Base-by-base conservation (phyloP, 2,329 filamentous ascomycete species). In the Periconia sp. region DNA sequence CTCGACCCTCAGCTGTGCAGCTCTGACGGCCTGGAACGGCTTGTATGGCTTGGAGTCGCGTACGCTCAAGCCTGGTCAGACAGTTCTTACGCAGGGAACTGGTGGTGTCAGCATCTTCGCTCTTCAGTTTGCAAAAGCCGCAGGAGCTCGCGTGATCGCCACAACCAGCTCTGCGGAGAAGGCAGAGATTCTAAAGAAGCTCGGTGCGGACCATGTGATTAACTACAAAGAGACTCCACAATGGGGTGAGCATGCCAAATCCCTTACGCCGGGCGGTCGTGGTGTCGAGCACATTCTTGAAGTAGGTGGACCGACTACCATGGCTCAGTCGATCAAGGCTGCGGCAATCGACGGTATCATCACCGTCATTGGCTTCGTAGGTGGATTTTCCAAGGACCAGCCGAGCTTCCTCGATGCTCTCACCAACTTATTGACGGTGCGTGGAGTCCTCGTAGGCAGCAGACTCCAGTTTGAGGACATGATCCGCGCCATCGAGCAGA, bases 101-200 rank as follows among this genome's bases (percentile, higher is more conserved):
- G 85, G 86, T 15, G 85, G 85, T 44, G 85, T 88, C 6, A 81
- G 78, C 49, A 76, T 87, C 46, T 86, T 86, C 45, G 85, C 78
- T 3, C 65, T 87, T n/a, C 85, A 73, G 48, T 77, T 78, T 46
- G 76, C 75, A 21, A 75, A 76, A 43, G 78, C 79, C 0, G 74
- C 74, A 0, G 81, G 80, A 19, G 81, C 80, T 0, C 73, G 63
- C 5, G 79, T 84, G 36, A 81, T 84, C 40, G 78, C 81, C 0
- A 84, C 81, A 0, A 84, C 80, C 0, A 80, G 77, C 1, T 77
- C 75, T 0, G 56, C 65, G 0, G 66, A 68, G 2, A 84, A 84
- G 61, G 75, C 66, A 3, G 70, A 76, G 19, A 60, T 62, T 19
- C 70, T 84, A 11, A 78, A 78, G 63, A 68, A 73, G 49, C 66